Evolutionary conservation across 2,329 filamentous ascomycete genomes (phyloP).

Genomic region (Aspergillus texensis): DNA sequence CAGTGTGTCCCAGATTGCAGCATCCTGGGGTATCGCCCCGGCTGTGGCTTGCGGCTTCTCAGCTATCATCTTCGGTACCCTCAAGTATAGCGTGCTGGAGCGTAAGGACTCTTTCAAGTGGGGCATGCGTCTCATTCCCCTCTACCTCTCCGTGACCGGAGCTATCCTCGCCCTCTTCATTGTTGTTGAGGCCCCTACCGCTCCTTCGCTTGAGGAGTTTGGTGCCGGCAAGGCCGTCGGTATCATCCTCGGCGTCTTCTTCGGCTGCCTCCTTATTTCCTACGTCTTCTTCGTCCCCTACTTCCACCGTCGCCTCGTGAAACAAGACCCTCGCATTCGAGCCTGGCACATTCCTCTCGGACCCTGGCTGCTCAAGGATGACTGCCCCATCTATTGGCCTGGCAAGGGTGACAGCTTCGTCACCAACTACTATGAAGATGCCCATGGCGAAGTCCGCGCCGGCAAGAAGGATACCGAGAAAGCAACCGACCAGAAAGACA

Average conservation of each 20-base stretch:
- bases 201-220: slow-evolving; percentile 27
- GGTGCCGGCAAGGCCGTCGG: slow-evolving; percentile 28
- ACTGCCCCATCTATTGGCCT: slow-evolving; percentile 45
- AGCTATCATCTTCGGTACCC: slow-evolving; percentile 52
- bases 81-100: slow-evolving; percentile 55
- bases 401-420: slow-evolving; percentile 40
- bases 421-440: slow-evolving; percentile 44
- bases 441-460: slow-evolving; percentile 29
- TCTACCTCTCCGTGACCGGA: slow-evolving; percentile 54
- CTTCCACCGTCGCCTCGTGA: slow-evolving; percentile 31
- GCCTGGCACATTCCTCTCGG: slow-evolving; percentile 41
- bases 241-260: slow-evolving; percentile 31
- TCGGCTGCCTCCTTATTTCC: slow-evolving; percentile 27
- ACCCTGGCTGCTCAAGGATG: slow-evolving; percentile 43
- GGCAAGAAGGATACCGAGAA: slow-evolving; percentile 15
- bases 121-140: slow-evolving; percentile 52
- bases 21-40: slow-evolving; percentile 55
- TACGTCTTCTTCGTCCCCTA: slow-evolving; percentile 32
- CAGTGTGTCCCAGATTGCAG: slow-evolving; percentile 52
- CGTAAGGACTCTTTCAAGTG: slow-evolving; percentile 53
- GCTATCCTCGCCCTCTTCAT: slow-evolving; percentile 62
- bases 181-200: slow-evolving; percentile 45
- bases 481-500: slow-evolving; percentile 9
- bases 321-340: slow-evolving; percentile 24
- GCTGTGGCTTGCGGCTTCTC: slow-evolving; percentile 51